phyloP scores from a whole-genome alignment of 1,284 basidiomycete genomes.

The Singerocomus inundabilis region DNA sequence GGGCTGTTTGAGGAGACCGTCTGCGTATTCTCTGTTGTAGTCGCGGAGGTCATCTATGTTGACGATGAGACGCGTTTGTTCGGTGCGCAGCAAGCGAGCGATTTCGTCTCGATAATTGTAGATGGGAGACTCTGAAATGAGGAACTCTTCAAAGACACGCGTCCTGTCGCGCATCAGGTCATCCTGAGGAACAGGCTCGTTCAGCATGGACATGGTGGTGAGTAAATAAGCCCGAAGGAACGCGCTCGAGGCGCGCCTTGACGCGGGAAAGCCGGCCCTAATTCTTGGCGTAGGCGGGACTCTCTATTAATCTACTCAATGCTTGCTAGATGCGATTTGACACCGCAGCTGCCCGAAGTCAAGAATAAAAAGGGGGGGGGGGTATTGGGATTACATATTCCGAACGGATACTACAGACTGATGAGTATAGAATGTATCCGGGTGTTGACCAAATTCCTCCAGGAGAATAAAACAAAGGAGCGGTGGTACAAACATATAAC shows the following conservation, averaged over 20 bases:
- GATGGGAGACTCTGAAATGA: slow-evolving; percentile 72
- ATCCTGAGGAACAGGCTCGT: slow-evolving; percentile 61
- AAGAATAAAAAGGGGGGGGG: background rate
- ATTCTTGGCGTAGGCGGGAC: background rate
- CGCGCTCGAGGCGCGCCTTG: slow-evolving; percentile 16
- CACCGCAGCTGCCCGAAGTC: background rate
- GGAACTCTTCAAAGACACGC: slow-evolving; percentile 85
- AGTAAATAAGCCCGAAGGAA: slow-evolving; percentile 10
- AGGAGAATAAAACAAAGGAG: slow-evolving; percentile 8
- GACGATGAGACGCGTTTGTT: slow-evolving; percentile 88
- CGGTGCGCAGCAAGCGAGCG: slow-evolving; percentile 79
- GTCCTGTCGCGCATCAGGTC: slow-evolving; percentile 74
- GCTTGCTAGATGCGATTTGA: background rate
- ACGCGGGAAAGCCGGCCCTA: slow-evolving; percentile 33
- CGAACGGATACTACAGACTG: slow-evolving; percentile 11
- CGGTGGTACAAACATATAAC: slow-evolving; percentile 8
- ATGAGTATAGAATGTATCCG: slow-evolving; percentile 8
- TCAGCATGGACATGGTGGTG: slow-evolving; percentile 55
- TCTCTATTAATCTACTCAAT: background rate
- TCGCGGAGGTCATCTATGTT: slow-evolving; percentile 97
- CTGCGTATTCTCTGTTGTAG: slow-evolving; percentile 81
- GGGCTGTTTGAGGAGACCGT: slow-evolving; percentile 87
- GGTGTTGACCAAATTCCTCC: background rate
- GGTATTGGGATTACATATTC: slow-evolving; percentile 5
- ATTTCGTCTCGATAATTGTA: slow-evolving; percentile 90